Conservation (phyloP, 2,329 filamentous ascomycete species). For the Fonsecaea nubica region DNA sequence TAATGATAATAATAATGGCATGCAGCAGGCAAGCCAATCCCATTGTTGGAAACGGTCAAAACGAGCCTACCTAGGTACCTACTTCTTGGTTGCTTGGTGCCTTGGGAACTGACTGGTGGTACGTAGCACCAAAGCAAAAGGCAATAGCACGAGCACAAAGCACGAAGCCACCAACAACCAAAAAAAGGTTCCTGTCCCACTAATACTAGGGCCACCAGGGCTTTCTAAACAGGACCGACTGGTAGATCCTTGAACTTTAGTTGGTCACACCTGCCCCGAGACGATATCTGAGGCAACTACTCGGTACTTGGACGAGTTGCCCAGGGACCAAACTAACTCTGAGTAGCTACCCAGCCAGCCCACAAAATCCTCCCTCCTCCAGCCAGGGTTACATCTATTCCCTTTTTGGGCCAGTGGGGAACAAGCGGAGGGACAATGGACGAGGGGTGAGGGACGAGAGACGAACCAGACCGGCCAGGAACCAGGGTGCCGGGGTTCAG, state of each 20-base stretch:
- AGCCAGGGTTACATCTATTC: background rate
- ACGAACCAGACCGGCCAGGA: too few species aligned
- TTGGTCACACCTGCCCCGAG: background rate
- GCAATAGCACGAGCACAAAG: too few species aligned
- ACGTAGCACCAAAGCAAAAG: background rate
- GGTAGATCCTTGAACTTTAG: background rate
- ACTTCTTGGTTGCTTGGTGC: too few species aligned
- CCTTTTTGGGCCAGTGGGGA: background rate
- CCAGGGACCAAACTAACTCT: too few species aligned
- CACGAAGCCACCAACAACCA: too few species aligned
- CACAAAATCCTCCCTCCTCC: background rate
- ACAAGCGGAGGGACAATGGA: background rate
- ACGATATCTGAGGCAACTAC: constrained; percentile 6
- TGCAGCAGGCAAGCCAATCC: background rate
- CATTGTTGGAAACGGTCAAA: background rate
- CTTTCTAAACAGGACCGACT: background rate
- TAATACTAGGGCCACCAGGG: background rate
- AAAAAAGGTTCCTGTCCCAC: background rate
- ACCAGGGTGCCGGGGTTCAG: too few species aligned
- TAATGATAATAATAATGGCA: background rate
- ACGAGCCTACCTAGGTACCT: too few species aligned
- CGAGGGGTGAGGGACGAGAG: too few species aligned
- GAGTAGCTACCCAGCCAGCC: background rate
- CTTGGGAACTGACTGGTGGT: too few species aligned
- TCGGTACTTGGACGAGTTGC: too few species aligned